Evolutionary conservation across 768 basidiomycete species (phyloP).

Genomic region (Tulasnella sp.): DNA sequence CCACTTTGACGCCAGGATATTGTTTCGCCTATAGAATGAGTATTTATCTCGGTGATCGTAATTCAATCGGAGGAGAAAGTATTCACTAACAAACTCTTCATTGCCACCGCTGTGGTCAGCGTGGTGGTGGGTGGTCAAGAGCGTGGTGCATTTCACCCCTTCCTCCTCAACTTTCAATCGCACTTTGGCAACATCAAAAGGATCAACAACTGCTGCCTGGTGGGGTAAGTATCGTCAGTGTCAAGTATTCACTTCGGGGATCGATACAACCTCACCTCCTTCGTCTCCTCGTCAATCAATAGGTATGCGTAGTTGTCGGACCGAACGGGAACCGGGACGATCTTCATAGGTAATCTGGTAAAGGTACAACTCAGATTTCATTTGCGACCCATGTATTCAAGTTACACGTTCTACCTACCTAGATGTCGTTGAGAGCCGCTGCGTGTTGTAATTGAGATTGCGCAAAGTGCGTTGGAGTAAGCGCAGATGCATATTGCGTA

Average conservation of each 20-base stretch:
- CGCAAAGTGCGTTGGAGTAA: too few species aligned
- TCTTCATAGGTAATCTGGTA: slow-evolving; percentile 42
- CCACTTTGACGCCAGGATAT: slow-evolving; percentile 49
- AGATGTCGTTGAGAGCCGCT: too few species aligned
- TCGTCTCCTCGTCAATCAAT: slow-evolving; percentile 55
- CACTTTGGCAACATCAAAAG: slow-evolving; percentile 66
- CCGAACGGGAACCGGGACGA: slow-evolving; percentile 69
- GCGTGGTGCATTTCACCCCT: slow-evolving; percentile 56
- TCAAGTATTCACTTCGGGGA: too few species aligned
- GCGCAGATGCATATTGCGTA: too few species aligned
- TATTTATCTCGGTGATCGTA: background rate
- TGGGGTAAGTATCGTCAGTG: slow-evolving; percentile 20
- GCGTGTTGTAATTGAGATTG: too few species aligned
- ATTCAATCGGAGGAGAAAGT: background rate
- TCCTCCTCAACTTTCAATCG: slow-evolving; percentile 47
- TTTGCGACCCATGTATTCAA: background rate
- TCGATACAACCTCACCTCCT: slow-evolving; percentile 18
- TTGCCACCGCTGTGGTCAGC: slow-evolving; percentile 85
- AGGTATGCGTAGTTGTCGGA: slow-evolving; percentile 82
- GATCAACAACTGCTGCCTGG: slow-evolving; percentile 68
- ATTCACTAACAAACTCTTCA: slow-evolving; percentile 21
- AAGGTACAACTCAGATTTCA: background rate
- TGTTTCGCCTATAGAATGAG: slow-evolving; percentile 28
- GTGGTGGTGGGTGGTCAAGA: slow-evolving; percentile 89
- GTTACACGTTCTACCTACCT: background rate